Conservation (phyloP, 768 basidiomycete genomes). For the Amanita subjunquillea region DNA sequence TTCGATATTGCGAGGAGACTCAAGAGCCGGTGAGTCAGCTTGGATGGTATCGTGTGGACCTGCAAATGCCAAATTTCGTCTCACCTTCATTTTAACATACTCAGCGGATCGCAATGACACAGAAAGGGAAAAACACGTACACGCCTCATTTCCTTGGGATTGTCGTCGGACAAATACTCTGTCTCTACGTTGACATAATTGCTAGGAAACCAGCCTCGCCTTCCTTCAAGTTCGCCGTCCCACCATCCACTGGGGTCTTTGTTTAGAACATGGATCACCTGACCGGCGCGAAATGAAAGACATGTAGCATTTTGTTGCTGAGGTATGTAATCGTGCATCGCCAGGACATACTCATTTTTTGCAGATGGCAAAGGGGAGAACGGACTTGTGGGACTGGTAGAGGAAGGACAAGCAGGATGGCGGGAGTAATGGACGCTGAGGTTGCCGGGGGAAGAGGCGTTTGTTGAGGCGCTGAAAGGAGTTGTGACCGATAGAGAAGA, state of each 20-base stretch:
- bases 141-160: not conserved
- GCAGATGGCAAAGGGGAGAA: slow-evolving; percentile 26
- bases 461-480: slow-evolving; percentile 16
- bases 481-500: slow-evolving; percentile 49
- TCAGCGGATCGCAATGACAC: not conserved
- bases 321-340: slow-evolving; percentile 86
- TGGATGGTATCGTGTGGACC: not conserved
- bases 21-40: not conserved
- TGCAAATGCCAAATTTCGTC: not conserved
- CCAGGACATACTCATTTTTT: slow-evolving; percentile 64
- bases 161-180: slow-evolving; percentile 3
- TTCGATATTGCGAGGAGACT: not conserved
- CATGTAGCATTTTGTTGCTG: slow-evolving; percentile 67
- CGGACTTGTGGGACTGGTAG: slow-evolving; percentile 31
- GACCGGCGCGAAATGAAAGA: slow-evolving; percentile 81
- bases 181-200: slow-evolving; percentile 78
- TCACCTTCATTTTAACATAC: not conserved
- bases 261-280: slow-evolving; percentile 86
- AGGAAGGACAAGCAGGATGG: slow-evolving; percentile 15
- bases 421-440: slow-evolving; percentile 26
- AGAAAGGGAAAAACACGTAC: not conserved
- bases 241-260: slow-evolving; percentile 91
- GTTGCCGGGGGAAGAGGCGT: slow-evolving; percentile 38
- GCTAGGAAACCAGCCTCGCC: slow-evolving; percentile 96
- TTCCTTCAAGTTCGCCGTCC: slow-evolving; percentile 89